Conservation (phyloP, 495 filamentous ascomycete genomes). For the Bryoglossum gracile region DNA sequence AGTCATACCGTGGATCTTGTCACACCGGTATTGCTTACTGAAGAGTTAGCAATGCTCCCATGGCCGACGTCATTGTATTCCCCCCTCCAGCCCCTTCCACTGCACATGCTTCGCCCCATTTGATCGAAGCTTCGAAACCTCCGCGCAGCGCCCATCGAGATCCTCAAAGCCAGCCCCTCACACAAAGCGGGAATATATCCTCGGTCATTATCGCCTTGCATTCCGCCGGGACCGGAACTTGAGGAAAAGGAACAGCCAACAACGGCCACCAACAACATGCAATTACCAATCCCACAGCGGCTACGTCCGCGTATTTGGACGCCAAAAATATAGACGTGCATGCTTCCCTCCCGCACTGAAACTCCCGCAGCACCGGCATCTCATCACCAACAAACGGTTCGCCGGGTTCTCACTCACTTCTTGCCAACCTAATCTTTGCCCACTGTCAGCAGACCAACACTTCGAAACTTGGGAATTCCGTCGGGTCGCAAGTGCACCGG, state of each 20-base stretch:
- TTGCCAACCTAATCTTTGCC: background rate
- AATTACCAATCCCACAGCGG: background rate
- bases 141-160: no score
- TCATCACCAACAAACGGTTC: background rate
- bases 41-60: no score
- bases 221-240: no score
- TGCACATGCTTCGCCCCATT: no score
- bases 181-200: no score
- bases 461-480: background rate
- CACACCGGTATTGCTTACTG: no score
- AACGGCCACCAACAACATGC: background rate
- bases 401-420: background rate
- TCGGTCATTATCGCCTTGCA: no score
- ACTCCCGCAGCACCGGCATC: background rate
- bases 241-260: no score
- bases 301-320: background rate
- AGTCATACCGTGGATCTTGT: background rate
- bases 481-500: background rate
- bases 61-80: no score
- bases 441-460: background rate
- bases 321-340: background rate
- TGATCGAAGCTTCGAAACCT: no score
- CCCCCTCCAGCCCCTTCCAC: no score
- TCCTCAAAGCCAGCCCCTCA: no score
- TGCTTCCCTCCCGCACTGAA: background rate